Conservation (phyloP, 2,329 filamentous ascomycete genomes). For the Fusarium decemcellulare region DNA sequence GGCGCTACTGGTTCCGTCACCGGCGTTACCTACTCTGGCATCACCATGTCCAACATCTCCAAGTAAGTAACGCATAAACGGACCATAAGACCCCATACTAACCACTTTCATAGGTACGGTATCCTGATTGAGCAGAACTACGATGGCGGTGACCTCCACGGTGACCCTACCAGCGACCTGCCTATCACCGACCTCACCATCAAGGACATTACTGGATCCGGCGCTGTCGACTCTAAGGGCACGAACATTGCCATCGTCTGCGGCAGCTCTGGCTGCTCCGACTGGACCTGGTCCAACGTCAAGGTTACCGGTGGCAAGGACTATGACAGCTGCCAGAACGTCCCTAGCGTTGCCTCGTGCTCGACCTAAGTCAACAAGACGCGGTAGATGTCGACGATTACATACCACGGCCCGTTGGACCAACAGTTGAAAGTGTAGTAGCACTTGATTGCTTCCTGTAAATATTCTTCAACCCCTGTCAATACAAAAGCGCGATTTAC, state of each 20-base stretch:
- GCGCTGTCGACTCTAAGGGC: conserved; percentile 51
- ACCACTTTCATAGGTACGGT: conserved; percentile 45
- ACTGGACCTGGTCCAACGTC: conserved; percentile 68
- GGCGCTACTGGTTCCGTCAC: conserved; percentile 60
- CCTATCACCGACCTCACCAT: conserved; percentile 64
- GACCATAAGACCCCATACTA: neutral
- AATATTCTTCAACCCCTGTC: too few relatives aligned
- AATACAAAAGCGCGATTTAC: too few relatives aligned
- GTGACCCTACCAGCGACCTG: conserved; percentile 60
- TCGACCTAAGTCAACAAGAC: neutral
- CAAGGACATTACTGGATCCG: conserved; percentile 57
- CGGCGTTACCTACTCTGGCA: conserved; percentile 59
- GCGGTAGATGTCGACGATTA: too few relatives aligned
- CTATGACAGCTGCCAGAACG: conserved; percentile 47
- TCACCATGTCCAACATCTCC: conserved; percentile 57
- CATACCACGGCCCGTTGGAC: too few relatives aligned
- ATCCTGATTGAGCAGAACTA: conserved; percentile 61
- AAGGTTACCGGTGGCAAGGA: conserved; percentile 65
- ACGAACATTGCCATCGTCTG: conserved; percentile 68
- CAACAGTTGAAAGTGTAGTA: too few relatives aligned
- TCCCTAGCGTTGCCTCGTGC: conserved; percentile 46
- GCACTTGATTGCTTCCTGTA: too few relatives aligned
- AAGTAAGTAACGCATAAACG: conserved; percentile 38
- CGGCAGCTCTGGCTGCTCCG: conserved; percentile 57
- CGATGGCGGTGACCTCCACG: conserved; percentile 61